Evolutionary conservation across 352 stramenopile genomes (phyloP).

Genomic region (Phytophthora brassicae): DNA sequence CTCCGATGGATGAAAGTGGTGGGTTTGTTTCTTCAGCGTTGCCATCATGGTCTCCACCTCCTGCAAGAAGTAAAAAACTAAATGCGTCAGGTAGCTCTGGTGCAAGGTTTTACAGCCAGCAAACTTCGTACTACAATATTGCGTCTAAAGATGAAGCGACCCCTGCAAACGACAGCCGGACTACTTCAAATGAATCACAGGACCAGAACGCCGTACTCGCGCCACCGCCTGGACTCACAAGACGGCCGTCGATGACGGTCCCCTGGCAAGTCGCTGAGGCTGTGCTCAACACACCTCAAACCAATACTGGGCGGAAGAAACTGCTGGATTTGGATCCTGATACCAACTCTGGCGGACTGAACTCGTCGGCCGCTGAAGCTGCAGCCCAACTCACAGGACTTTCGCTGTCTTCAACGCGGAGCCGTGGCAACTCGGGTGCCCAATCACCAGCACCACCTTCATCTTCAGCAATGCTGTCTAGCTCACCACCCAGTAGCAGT

Average conservation of each 20-base stretch:
- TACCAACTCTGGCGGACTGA: slow-evolving; percentile 39
- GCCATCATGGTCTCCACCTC: slow-evolving; percentile 82
- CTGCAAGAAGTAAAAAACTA: slow-evolving; percentile 67
- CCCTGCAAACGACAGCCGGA: slow-evolving; percentile 16
- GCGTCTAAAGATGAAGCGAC: slow-evolving; percentile 56
- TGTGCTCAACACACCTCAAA: slow-evolving; percentile 82
- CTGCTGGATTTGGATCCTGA: slow-evolving; percentile 55
- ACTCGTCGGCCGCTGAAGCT: slow-evolving; percentile 62
- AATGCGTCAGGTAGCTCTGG: slow-evolving; percentile 39
- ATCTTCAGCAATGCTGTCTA: slow-evolving; percentile 30
- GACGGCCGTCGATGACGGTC: slow-evolving; percentile 82
- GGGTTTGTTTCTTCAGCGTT: slow-evolving; percentile 65
- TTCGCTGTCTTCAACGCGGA: slow-evolving; percentile 41
- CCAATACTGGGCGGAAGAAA: slow-evolving; percentile 63
- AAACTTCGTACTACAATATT: slow-evolving; percentile 73
- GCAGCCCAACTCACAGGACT: slow-evolving; percentile 67
- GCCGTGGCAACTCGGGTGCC: slow-evolving; percentile 34
- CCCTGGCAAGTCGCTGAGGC: slow-evolving; percentile 84
- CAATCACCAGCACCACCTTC: slow-evolving; percentile 24
- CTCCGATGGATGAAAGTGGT: slow-evolving; percentile 63
- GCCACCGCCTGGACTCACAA: slow-evolving; percentile 69
- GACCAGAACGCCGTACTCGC: slow-evolving; percentile 73
- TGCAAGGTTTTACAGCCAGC: slow-evolving; percentile 67
- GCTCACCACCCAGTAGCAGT: slow-evolving; percentile 30
- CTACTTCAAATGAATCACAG: slow-evolving; percentile 21